A percentile compares a stretch with the other conserved stretches of the same genome.
Conservation (phyloP, 495 filamentous ascomycete species). For the Annulohypoxylon nitens region DNA sequence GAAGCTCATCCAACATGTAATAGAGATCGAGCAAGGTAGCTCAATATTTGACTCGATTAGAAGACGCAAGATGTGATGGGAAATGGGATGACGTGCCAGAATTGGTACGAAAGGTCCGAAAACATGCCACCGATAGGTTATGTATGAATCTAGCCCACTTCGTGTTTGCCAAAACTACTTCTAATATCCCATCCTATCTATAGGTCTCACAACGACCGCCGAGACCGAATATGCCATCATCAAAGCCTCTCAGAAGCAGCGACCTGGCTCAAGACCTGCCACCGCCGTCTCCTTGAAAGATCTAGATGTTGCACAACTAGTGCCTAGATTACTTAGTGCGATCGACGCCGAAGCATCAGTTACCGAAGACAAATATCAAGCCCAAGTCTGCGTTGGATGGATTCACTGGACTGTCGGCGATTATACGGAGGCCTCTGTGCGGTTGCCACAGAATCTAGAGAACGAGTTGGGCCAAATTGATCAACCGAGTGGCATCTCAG, state of each 20-base stretch:
- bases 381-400: conserved; percentile 84
- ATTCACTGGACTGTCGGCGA: conserved; percentile 82
- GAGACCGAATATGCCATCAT: conserved; percentile 75
- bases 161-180: not conserved
- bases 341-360: conserved; percentile 71
- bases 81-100: conserved; percentile 93
- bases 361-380: conserved; percentile 81
- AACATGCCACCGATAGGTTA: conserved; percentile 87
- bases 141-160: conserved; percentile 69
- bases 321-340: conserved; percentile 74
- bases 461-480: conserved; percentile 64
- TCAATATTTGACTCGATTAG: conserved; percentile 82
- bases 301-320: conserved; percentile 61
- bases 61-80: conserved; percentile 87
- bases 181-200: conserved; percentile 22
- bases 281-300: conserved; percentile 53
- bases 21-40: conserved; percentile 75
- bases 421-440: conserved; percentile 68
- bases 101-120: conserved; percentile 88
- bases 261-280: conserved; percentile 56
- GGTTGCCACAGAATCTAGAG: conserved; percentile 73
- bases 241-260: conserved; percentile 62
- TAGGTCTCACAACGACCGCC: conserved; percentile 82
- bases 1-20: conserved; percentile 27
- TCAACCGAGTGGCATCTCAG: conserved; percentile 63